phyloP scores from a whole-genome alignment of 202 grass and related monocot species.

The Elaeis oleifera region DNA sequence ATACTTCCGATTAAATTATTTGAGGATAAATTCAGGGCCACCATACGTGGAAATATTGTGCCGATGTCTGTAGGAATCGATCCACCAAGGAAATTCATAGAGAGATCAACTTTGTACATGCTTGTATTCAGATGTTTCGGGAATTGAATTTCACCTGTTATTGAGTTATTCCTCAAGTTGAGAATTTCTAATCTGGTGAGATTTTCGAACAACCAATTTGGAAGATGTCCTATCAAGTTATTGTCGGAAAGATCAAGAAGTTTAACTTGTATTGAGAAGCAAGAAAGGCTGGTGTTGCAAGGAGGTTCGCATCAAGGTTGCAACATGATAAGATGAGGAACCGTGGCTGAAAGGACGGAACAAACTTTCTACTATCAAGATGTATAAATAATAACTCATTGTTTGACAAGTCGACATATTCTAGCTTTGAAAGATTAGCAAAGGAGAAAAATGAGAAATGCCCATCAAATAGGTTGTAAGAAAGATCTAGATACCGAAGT shows the following conservation, averaged over 20 bases:
- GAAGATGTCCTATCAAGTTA: slow-evolving; percentile 12
- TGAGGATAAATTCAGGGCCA: slow-evolving; percentile 3
- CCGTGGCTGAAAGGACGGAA: slow-evolving; percentile 12
- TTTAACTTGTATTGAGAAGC: slow-evolving; percentile 5
- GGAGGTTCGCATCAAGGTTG: slow-evolving; percentile 8
- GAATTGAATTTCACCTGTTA: slow-evolving; percentile 17
- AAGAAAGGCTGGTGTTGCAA: slow-evolving; percentile 18
- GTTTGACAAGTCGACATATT: too few species aligned
- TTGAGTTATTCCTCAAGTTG: slow-evolving; percentile 22
- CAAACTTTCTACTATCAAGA: background rate
- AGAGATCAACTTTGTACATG: slow-evolving; percentile 1
- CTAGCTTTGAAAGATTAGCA: too few species aligned
- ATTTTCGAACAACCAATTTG: slow-evolving; percentile 19
- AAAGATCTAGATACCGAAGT: too few species aligned
- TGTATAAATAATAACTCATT: background rate
- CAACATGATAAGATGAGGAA: slow-evolving; percentile 14
- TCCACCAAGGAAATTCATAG: slow-evolving; percentile 11
- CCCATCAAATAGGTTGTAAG: too few species aligned
- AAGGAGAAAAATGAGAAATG: too few species aligned
- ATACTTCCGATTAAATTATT: slow-evolving; percentile 18
- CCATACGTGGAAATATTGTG: slow-evolving; percentile 8
- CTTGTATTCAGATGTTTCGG: background rate
- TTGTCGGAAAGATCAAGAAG: slow-evolving; percentile 25
- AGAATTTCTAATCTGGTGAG: background rate
- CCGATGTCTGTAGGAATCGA: slow-evolving; percentile 10